Base-by-base conservation (phyloP, 306 rosid genomes). In the Corylus avellana region DNA sequence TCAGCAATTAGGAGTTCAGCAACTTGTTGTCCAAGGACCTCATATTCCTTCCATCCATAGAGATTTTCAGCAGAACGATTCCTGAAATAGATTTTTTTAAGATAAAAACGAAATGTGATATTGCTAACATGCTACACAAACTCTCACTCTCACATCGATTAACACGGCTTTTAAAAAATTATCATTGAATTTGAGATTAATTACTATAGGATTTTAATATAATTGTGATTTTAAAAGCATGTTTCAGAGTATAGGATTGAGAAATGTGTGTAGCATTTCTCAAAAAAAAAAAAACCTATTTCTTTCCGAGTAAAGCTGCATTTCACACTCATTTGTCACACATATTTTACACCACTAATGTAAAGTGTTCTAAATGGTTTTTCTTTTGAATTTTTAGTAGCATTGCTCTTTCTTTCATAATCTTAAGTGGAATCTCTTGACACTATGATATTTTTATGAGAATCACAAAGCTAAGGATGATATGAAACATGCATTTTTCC, bases 11-110 rank as follows among this genome's bases (percentile, higher is more conserved):
- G 87, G 67, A 85, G 61, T 55, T 86, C 79, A 29, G 80, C 72
- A 80, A 79, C 76, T 69, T 78, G 79, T 73, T 78, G 83, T 58
- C 93, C 92, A 76, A 87, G 66, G 46, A 85, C 86, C 80, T 92
- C 97, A 48, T 86, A 70, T 77, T 85, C 89, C 81, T 84, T 92
- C 97, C 95, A 92, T 80, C 96, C 97, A 69, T 80, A 90, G 18
- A 92, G 83, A 51, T 84, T 86, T 83, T 87, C 96, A 0, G 93
- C 95, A 1, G 89, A 37, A 47, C 75, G 79, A 83, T 92, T 92
- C 96, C 93, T 92, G 86, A 77, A 84, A 79, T 79, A 58, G 22
- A 25, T 58, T 11, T 39, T 4, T 9, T 42, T 10, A 27, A 39
- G 72, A 67, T 17, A 18, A 39, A 10, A 67, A 29, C 72, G 16